A percentile compares a stretch with the other conserved stretches of the same genome.
Conservation (phyloP, 106 monocot species). For the Acorus gramineus region DNA sequence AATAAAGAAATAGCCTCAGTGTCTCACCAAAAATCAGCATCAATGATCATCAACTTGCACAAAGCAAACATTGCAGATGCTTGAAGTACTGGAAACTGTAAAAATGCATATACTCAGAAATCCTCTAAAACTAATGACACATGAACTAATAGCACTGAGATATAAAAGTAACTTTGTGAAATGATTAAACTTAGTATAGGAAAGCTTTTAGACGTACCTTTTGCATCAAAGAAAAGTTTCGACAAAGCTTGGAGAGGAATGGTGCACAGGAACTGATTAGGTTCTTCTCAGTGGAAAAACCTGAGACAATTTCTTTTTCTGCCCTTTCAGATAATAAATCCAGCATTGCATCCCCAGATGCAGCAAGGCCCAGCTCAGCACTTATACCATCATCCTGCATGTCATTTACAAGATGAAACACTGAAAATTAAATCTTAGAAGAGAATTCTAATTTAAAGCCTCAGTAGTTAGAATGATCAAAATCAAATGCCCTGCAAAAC, state of each 20-base stretch:
- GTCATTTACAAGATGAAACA: background rate
- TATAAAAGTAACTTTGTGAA: no score
- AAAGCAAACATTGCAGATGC: slow-evolving; percentile 95
- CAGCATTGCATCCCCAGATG: slow-evolving; percentile 65
- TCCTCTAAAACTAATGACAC: background rate
- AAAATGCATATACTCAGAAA: slow-evolving; percentile 6
- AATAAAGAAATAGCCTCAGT: background rate
- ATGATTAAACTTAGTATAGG: no score
- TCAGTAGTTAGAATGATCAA: no score
- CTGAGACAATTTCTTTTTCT: slow-evolving; percentile 87
- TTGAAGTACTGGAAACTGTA: slow-evolving; percentile 79
- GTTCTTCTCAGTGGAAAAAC: slow-evolving; percentile 38
- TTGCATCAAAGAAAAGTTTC: slow-evolving; percentile 75
- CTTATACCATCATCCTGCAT: slow-evolving; percentile 59
- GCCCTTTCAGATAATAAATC: slow-evolving; percentile 79
- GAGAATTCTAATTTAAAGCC: no score
- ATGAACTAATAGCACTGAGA: background rate
- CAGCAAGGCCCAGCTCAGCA: slow-evolving; percentile 82
- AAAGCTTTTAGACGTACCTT: slow-evolving; percentile 34
- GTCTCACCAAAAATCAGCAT: slow-evolving; percentile 85
- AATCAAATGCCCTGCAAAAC: no score
- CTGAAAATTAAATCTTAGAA: slow-evolving; percentile 2
- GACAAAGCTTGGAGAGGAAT: slow-evolving; percentile 84
- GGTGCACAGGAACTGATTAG: slow-evolving; percentile 74
- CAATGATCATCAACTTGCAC: slow-evolving; percentile 91